These are phyloP conservation scores for Cystofilobasidium ferigula DNA, from an alignment of 768 basidiomycete species.

Conservation along the genomic window DNA sequence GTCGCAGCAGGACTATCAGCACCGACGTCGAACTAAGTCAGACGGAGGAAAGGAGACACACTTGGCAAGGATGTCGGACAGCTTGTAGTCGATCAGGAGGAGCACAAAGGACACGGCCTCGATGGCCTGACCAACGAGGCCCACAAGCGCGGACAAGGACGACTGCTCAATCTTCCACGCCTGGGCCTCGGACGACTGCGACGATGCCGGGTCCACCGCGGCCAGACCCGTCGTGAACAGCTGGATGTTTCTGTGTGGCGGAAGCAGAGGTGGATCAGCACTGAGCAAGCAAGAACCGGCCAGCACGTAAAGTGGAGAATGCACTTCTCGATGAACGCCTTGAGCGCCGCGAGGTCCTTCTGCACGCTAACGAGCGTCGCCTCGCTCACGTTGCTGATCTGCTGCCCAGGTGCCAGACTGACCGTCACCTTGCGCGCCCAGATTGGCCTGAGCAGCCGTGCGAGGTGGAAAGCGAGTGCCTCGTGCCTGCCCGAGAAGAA, in stretches of 20 bases:
- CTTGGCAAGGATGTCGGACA: conserved; percentile 74
- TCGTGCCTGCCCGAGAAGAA: conserved; percentile 77
- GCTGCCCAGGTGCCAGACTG: conserved; percentile 28
- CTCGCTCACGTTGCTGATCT: conserved; percentile 57
- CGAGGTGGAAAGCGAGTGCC: conserved; percentile 75
- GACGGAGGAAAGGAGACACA: conserved; percentile 39
- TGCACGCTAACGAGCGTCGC: conserved; percentile 57
- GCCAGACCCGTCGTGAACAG: conserved; percentile 50
- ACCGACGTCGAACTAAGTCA: conserved; percentile 7
- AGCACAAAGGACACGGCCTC: conserved; percentile 91
- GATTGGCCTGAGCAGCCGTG: conserved; percentile 69
- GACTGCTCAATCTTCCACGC: conserved; percentile 37
- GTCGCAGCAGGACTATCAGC: not conserved
- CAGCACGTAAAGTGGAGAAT: not conserved
- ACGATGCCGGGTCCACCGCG: not conserved
- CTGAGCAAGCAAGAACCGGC: too few relatives aligned
- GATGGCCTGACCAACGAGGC: conserved; percentile 69
- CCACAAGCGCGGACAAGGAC: conserved; percentile 33
- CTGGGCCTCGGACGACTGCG: conserved; percentile 24
- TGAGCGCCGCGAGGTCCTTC: conserved; percentile 64
- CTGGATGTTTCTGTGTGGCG: conserved; percentile 71
- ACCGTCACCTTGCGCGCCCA: conserved; percentile 71
- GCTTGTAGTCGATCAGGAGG: conserved; percentile 77
- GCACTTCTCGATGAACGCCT: conserved; percentile 46
- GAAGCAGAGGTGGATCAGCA: conserved; percentile 27